phyloP scores from a whole-genome alignment of 2,329 filamentous ascomycete genomes.

The Hypoxylon sp. region DNA sequence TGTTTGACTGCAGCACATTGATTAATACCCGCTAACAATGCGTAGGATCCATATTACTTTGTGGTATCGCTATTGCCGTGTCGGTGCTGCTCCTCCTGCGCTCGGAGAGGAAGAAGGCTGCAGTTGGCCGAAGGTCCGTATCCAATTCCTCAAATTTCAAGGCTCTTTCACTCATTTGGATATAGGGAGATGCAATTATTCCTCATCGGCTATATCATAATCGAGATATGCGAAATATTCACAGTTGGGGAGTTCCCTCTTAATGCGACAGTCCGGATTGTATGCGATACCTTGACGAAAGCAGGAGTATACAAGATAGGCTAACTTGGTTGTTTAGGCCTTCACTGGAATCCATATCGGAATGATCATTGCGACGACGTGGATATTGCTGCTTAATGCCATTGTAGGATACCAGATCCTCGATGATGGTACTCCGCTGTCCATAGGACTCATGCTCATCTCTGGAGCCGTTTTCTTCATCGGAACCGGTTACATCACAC shows the following conservation, averaged over 20 bases:
- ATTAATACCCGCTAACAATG: constrained; percentile 43
- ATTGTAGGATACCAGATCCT: constrained; percentile 93
- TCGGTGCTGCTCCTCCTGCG: constrained; percentile 78
- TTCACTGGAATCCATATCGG: constrained; percentile 94
- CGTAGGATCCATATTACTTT: constrained; percentile 87
- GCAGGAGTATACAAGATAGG: constrained; percentile 4
- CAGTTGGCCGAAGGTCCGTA: constrained; percentile 88
- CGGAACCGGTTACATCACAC: constrained; percentile 93
- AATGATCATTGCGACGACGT: constrained; percentile 87
- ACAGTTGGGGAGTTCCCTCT: constrained; percentile 92
- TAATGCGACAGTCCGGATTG: constrained; percentile 77
- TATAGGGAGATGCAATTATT: constrained; percentile 96
- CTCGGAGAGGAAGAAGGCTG: constrained; percentile 91
- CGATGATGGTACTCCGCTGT: constrained; percentile 91
- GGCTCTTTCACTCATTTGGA: constrained; percentile 45
- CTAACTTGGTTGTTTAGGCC: constrained; percentile 65
- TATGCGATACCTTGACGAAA: constrained; percentile 61
- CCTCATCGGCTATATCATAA: constrained; percentile 85
- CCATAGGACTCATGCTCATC: constrained; percentile 78
- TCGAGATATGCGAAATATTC: constrained; percentile 97
- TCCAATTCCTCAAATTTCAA: constrained; percentile 6
- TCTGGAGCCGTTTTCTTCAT: constrained; percentile 83
- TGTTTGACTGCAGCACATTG: constrained; percentile 51
- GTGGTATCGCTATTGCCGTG: constrained; percentile 79
- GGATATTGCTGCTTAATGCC: constrained; percentile 93